Conservation (phyloP, 106 monocot species). For the Dendrobium nobile region DNA sequence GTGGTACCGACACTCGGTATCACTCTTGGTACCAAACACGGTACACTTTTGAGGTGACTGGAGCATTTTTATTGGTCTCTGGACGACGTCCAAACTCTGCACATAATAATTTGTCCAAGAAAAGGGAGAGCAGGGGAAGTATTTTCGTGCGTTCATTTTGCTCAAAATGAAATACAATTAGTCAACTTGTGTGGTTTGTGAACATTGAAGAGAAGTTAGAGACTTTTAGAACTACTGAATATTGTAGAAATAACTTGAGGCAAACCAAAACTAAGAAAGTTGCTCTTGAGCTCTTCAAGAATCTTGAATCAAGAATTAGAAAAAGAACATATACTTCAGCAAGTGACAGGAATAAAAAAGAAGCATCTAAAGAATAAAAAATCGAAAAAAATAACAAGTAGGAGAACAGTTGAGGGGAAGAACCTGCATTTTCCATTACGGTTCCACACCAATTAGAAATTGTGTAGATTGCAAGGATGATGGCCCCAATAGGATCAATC, state of each 20-base stretch:
- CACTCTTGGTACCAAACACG: too few relatives aligned
- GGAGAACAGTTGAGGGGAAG: background rate
- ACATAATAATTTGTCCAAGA: too few relatives aligned
- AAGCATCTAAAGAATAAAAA: background rate
- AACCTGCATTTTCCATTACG: conserved; percentile 93
- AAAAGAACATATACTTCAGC: too few relatives aligned
- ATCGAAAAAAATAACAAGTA: background rate
- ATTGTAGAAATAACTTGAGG: background rate
- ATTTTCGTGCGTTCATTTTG: background rate
- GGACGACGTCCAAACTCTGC: too few relatives aligned
- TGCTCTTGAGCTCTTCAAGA: too few relatives aligned
- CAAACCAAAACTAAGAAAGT: too few relatives aligned
- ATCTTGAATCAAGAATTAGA: too few relatives aligned
- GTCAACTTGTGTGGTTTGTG: background rate
- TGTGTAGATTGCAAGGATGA: conserved; percentile 84
- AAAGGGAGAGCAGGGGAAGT: too few relatives aligned
- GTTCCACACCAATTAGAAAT: conserved; percentile 85
- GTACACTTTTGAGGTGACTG: too few relatives aligned
- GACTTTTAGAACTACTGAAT: background rate
- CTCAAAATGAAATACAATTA: background rate
- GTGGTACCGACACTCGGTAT: too few relatives aligned
- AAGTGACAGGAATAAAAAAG: too few relatives aligned
- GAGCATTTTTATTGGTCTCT: too few relatives aligned
- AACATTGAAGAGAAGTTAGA: background rate
- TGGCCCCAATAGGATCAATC: conserved; percentile 88